phyloP scores from a whole-genome alignment of 805 yeast genomes.

The Metschnikowia drakensbergensis region DNA sequence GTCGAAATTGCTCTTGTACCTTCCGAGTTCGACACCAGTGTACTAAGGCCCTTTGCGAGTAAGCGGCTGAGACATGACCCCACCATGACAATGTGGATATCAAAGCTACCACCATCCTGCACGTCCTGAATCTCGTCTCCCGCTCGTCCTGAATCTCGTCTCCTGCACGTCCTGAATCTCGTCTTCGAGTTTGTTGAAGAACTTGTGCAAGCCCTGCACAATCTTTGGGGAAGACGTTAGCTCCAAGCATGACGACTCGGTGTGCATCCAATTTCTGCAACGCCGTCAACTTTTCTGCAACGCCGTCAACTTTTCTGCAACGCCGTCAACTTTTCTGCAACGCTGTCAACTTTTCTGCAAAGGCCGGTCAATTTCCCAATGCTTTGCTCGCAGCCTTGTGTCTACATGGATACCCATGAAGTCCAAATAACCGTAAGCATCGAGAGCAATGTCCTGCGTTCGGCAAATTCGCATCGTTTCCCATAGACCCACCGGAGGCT shows the following conservation, averaged over 20 bases:
- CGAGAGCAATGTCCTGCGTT: conserved; percentile 63
- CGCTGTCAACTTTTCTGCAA: conserved; percentile 51
- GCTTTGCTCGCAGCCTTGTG: conserved; percentile 13
- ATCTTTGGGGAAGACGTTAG: conserved; percentile 54
- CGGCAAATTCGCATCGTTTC: conserved; percentile 46
- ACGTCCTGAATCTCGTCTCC: conserved; percentile 23
- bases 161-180: too few relatives aligned
- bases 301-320: too few relatives aligned
- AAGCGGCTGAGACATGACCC: conserved; percentile 75
- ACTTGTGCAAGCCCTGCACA: conserved; percentile 61
- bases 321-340: conserved; percentile 47
- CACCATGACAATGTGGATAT: conserved; percentile 53
- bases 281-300: too few relatives aligned
- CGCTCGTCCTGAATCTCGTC: too few relatives aligned
- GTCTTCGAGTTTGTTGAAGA: conserved; percentile 50
- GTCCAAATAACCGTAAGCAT: conserved; percentile 76
- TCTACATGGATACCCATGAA: conserved; percentile 46
- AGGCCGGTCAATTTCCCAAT: conserved; percentile 53
- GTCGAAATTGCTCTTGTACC: conserved; percentile 68
- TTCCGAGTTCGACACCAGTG: conserved; percentile 49
- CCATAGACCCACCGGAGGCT: conserved; percentile 48
- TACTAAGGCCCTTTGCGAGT: conserved; percentile 50
- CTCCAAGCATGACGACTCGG: conserved; percentile 67
- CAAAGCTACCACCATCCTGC: conserved; percentile 39
- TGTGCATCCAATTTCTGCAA: conserved; percentile 40